Base-by-base conservation (phyloP, 495 filamentous ascomycete genomes). In the Neurospora sublineolata region DNA sequence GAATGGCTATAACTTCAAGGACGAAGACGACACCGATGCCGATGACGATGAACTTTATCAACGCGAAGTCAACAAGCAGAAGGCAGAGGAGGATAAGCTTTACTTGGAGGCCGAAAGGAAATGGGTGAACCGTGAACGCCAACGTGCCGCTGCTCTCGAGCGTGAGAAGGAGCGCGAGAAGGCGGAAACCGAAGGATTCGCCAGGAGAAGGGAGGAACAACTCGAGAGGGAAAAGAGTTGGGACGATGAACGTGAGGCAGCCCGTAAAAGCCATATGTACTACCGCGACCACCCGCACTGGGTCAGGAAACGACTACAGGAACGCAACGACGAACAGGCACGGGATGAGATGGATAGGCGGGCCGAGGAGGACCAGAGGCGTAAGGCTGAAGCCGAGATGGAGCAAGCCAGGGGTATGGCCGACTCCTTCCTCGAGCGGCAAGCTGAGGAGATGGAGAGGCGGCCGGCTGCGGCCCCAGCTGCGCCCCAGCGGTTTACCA, bases 21-120 rank as follows among this genome's bases (percentile, higher is more conserved):
- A 96, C 69, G 94, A 94, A 38, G 95, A 97, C 72, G 93, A 97
- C 42, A 90, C 89, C n/a, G 90, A 93, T 72, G 93, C 92, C 1
- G 92, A 89, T 74, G 96, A 99, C 77, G 88, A 90, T 33, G 95
- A 97, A 76, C 87, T 98, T 16, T 90, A 97, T 78, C 84, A 87
- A 20, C 85, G 93, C 37, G 87, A 92, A 46, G 82, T 87, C 67
- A 87, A 87, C 9, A 94, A 93, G 77, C 88, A 89, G 67, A 84
- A 90, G 11, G 83, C 88, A 0, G 93, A 97, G 39, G 85, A 87
- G 1, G 93, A 97, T 67, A 94, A 94, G 77, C 80, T 89, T 16
- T 97, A 91, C 80, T 84, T 92, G 0, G 94, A 97, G 75, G 90
- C 94, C 70, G 93, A 97, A 77, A 88, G 93, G 40, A 88, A 92